Evolutionary conservation across 805 yeast species (phyloP).

Genomic region (Metschnikowia borealis): DNA sequence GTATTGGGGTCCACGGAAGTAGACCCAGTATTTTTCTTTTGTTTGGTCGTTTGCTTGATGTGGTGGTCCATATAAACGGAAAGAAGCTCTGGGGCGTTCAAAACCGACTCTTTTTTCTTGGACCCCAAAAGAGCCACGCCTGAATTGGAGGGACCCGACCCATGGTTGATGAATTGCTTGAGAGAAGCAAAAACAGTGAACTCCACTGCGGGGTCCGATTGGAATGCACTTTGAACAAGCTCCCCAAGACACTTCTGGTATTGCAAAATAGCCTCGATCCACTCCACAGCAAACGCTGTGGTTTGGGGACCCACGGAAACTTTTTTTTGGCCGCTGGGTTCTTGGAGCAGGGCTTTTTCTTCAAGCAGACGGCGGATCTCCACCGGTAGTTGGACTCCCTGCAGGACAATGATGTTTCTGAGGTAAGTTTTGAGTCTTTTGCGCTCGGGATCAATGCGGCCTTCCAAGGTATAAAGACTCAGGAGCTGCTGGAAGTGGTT

Average conservation of each 20-base stretch:
- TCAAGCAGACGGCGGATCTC: constrained; percentile 17
- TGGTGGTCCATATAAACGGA: constrained; percentile 39
- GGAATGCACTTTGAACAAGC: constrained; percentile 48
- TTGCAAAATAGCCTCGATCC: constrained; percentile 58
- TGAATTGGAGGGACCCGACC: constrained; percentile 14
- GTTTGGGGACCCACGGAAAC: constrained; percentile 19
- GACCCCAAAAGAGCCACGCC: constrained; percentile 34
- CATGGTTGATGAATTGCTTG: constrained; percentile 54
- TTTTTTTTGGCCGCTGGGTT: constrained; percentile 5
- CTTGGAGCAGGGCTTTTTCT: constrained; percentile 7
- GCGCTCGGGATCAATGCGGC: constrained; percentile 51
- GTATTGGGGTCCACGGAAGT: too few species aligned
- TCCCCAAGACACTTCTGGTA: constrained; percentile 48
- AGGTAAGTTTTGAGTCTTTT: constrained; percentile 48
- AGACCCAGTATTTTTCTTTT: constrained; percentile 9
- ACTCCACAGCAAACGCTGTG: constrained; percentile 56
- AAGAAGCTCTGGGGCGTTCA: constrained; percentile 37
- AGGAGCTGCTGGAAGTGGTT: constrained; percentile 36
- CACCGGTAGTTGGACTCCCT: constrained; percentile 41
- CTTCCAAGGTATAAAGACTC: constrained; percentile 46
- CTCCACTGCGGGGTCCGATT: constrained; percentile 45
- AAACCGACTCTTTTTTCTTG: constrained; percentile 32
- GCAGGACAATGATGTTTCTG: constrained; percentile 40
- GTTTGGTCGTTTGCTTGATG: constrained; percentile 34
- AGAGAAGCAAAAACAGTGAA: constrained; percentile 59